Base-by-base conservation (phyloP, 2,329 filamentous ascomycete species). In the Botrytis galanthina region DNA sequence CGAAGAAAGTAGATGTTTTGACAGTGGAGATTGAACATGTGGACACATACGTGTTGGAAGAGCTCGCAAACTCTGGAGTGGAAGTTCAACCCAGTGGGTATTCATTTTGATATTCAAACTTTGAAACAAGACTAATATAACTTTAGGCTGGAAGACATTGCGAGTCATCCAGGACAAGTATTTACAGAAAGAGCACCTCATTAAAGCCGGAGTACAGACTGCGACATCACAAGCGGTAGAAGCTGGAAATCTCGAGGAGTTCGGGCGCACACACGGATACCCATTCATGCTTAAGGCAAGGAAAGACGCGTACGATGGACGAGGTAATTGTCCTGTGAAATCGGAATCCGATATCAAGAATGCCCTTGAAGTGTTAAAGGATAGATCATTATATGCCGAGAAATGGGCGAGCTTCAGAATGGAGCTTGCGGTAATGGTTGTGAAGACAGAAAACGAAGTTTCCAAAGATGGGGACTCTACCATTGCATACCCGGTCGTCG, bases 21-120 rank as follows among this genome's bases (percentile, higher is more conserved):
- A 98, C 94, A 0, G 93, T 97, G 22, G 95, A 98, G 83, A 98
- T 97, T 76, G 95, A 98, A 85, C 95, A 98, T 83, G 92, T 98
- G 74, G 90, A 98, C 82, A 96, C 94, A n/a, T 86, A 93, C 71
- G 91, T 96, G 37, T 87, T 98, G 7, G 93, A 97, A 83, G 93
- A 97, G 80, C 90, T 98, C 73, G 89, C 89, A 7, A 88, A 88
- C 26, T 84, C 86, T 71, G 89, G 91, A 48, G 89, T 92, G 6
- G 83, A 88, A 75, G 84, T 90, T 35, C 83, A 77, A 54, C 80
- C 79, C n/a, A 78, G 66, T 51, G 70, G 60, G 71, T 72, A 14
- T 32, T 42, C 37, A 29, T 20, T 42, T 42, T 42, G 37, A 42
- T n/a, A 57, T 59, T 42, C 26, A 69, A 69, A 12, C 35, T 42